Conservation (phyloP, 352 stramenopile genomes). For the Pythium inflatum region DNA sequence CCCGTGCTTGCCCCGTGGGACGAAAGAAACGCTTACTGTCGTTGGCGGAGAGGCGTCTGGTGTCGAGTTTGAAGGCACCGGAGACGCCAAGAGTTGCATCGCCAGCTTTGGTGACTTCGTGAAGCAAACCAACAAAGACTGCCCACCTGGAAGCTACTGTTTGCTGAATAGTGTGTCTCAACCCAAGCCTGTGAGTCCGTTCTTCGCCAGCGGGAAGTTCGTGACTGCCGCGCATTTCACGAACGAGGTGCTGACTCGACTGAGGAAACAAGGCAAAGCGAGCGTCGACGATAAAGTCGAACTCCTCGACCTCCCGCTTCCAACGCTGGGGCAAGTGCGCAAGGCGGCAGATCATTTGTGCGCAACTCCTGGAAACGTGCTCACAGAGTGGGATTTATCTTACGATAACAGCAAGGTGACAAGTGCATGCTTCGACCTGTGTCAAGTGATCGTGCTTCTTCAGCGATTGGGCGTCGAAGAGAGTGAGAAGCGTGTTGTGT, state of each 20-base stretch:
- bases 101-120: slow-evolving; percentile 46
- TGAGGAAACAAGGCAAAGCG: slow-evolving; percentile 14
- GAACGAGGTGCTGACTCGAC: slow-evolving; percentile 40
- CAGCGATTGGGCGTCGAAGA: slow-evolving; percentile 57
- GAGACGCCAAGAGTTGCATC: slow-evolving; percentile 55
- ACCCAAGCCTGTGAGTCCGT: slow-evolving; percentile 43
- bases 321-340: slow-evolving; percentile 43
- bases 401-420: slow-evolving; percentile 28
- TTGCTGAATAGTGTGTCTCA: slow-evolving; percentile 50
- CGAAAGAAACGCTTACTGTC: slow-evolving; percentile 30
- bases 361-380: not conserved
- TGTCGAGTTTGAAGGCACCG: slow-evolving; percentile 39
- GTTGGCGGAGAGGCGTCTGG: slow-evolving; percentile 13
- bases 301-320: slow-evolving; percentile 50
- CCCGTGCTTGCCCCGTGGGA: slow-evolving; percentile 45
- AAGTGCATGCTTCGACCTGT: slow-evolving; percentile 61
- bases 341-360: slow-evolving; percentile 49
- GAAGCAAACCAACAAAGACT: slow-evolving; percentile 53
- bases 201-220: slow-evolving; percentile 58
- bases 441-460: slow-evolving; percentile 65
- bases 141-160: slow-evolving; percentile 58
- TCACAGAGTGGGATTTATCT: slow-evolving; percentile 20
- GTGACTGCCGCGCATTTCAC: slow-evolving; percentile 30
- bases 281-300: slow-evolving; percentile 7
- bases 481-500: slow-evolving; percentile 56